These are phyloP conservation scores for Helichrysum umbraculigerum DNA, from an alignment of 129 eudicot genomes.

Conservation along the genomic window DNA sequence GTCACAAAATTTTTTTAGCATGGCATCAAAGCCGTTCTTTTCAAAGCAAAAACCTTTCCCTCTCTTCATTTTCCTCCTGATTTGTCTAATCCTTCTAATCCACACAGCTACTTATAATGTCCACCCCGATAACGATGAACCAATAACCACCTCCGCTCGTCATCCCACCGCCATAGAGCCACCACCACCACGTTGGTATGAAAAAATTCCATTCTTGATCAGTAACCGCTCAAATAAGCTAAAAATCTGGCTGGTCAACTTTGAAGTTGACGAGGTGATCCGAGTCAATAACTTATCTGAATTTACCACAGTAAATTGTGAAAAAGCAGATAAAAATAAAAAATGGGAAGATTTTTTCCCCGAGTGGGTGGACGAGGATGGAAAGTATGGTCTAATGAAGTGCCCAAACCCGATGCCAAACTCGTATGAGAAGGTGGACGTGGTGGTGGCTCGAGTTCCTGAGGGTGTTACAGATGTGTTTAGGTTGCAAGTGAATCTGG, in stretches of 20 bases:
- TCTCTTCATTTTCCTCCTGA: conserved; percentile 36
- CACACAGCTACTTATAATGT: conserved; percentile 32
- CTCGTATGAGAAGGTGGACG: conserved; percentile 42
- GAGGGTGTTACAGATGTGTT: conserved; percentile 50
- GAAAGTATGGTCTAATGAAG: conserved; percentile 27
- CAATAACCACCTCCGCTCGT: not conserved
- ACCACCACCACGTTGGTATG: conserved; percentile 36
- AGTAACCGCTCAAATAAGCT: conserved; percentile 1
- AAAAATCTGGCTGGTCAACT: conserved; percentile 48
- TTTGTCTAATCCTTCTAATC: conserved; percentile 35
- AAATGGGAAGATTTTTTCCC: conserved; percentile 65
- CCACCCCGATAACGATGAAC: not conserved
- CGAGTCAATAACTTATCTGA: conserved; percentile 25
- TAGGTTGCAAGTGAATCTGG: conserved; percentile 70
- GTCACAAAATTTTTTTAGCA: conserved; percentile 19
- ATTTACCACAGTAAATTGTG: conserved; percentile 35
- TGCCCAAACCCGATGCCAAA: conserved; percentile 72
- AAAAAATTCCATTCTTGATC: conserved; percentile 12
- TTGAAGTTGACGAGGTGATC: not conserved
- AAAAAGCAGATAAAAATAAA: conserved; percentile 19
- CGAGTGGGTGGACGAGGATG: conserved; percentile 53
- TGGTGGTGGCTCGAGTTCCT: conserved; percentile 63
- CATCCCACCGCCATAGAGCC: not conserved
- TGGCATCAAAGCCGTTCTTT: conserved; percentile 37
- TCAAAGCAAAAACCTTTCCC: conserved; percentile 31